Evolutionary conservation across 805 yeast species (phyloP), one percentile per base, ranked within the genome.

Genomic region (Nakazawaea sp.): DNA sequence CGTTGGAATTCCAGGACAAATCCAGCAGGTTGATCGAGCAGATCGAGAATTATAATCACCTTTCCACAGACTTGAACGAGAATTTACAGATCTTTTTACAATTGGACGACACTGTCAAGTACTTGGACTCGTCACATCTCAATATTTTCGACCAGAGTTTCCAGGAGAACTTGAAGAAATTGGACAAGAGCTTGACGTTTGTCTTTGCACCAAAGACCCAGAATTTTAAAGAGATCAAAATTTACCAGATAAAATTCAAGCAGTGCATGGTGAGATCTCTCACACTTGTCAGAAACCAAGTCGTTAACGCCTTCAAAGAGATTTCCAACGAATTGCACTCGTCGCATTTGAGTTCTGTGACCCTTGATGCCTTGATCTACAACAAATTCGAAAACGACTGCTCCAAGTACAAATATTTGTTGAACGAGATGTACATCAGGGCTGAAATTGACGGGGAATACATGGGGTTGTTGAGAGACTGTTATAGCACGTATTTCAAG

Each of bases 221-320:
- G 4, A 43, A 52, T 8, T 81, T 82, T 50, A 78, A 74, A 50
- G 95, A 88, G 37, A 63, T 74, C 9, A 90, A 78, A 19, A 51
- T 75, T 2, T 87, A 84, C 53, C 70, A 69, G 33, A 74, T 78
- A 44, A 71, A 89, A 41, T 86, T 85, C 59, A 75, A 83, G 43
- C 94, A 85, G 48, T 85, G 96, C 50, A 67, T 87, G 70, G 78
- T 89, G 1, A 70, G 96, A 41, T 80, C 94, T 1, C 66, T 87
- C 32, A 77, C 92, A 0, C 62, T 90, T 42, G 73, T 87, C 12
- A 71, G 81, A 44, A 84, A 80, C 49, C 86, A 79, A 51, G 58
- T 84, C 38, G 65, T 64, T 8, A 55, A 55, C n/a, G 67, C 65
- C 24, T 52, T 74, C 29, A 63, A 58, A 18, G 28, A 37, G 54